Percentiles rank a stretch among this genome's conserved stretches.
Evolutionary conservation across 805 yeast species (phyloP).

Genomic region (Metschnikowia corniflorae): DNA sequence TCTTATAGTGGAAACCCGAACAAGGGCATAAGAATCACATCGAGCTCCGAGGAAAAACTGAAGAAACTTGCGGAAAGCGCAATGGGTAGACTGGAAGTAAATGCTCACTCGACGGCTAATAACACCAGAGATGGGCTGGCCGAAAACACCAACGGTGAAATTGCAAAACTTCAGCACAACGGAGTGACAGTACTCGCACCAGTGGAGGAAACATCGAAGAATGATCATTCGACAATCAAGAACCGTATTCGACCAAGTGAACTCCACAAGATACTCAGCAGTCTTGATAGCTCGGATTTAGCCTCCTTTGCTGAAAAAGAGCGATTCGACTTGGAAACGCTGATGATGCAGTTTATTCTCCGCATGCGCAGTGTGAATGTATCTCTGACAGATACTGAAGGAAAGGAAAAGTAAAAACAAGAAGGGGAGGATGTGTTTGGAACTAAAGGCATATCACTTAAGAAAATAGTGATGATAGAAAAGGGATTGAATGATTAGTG

Average conservation of each 20-base stretch:
- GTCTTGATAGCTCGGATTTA: too few relatives aligned
- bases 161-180: too few relatives aligned
- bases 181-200: slow-evolving; percentile 1
- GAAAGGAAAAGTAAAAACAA: too few relatives aligned
- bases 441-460: too few relatives aligned
- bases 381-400: not conserved
- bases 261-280: too few relatives aligned
- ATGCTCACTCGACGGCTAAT: slow-evolving; percentile 2
- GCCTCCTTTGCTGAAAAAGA: slow-evolving; percentile 16
- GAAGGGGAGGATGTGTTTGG: too few relatives aligned
- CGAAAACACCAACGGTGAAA: too few relatives aligned
- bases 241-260: too few relatives aligned
- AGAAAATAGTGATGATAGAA: not conserved
- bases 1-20: not conserved
- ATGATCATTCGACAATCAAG: too few relatives aligned
- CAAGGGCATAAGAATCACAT: slow-evolving; percentile 4
- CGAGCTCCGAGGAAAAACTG: slow-evolving; percentile 8
- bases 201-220: slow-evolving; percentile 1
- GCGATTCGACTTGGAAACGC: slow-evolving; percentile 29
- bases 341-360: slow-evolving; percentile 31
- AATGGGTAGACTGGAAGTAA: not conserved
- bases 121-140: slow-evolving; percentile 3
- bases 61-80: not conserved
- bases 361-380: slow-evolving; percentile 23
- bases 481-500: not conserved